phyloP scores from a whole-genome alignment of 1,139 yeast genomes.

The Blastobotrys ciferrii region DNA sequence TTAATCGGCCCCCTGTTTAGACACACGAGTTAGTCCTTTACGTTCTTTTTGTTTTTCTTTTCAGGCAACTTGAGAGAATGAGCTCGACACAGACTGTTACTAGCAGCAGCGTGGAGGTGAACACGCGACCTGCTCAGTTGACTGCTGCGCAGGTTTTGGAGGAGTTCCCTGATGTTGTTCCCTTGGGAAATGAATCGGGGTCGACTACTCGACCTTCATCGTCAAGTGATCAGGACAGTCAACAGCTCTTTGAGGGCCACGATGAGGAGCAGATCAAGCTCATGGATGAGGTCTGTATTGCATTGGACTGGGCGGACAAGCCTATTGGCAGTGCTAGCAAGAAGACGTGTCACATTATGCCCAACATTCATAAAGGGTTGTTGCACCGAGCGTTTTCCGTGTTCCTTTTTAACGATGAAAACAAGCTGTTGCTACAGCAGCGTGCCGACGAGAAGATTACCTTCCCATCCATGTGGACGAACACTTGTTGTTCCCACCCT shows the following conservation, averaged over 20 bases:
- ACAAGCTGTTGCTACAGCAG: slow-evolving; percentile 80
- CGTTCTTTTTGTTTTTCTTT: no score
- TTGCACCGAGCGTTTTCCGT: slow-evolving; percentile 96
- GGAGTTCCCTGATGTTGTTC: slow-evolving; percentile 22
- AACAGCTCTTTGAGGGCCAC: slow-evolving; percentile 66
- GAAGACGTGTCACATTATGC: slow-evolving; percentile 83
- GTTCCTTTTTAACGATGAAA: slow-evolving; percentile 76
- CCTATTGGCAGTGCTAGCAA: slow-evolving; percentile 95
- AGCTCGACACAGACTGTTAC: background rate
- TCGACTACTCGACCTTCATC: slow-evolving; percentile 18
- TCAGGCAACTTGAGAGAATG: no score
- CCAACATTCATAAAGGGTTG: slow-evolving; percentile 77
- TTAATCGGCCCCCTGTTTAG: no score
- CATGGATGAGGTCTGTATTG: slow-evolving; percentile 97
- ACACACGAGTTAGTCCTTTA: no score
- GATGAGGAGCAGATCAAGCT: slow-evolving; percentile 90
- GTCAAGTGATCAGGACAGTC: slow-evolving; percentile 20
- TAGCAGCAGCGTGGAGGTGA: background rate
- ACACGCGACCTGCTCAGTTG: slow-evolving; percentile 8
- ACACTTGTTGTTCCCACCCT: slow-evolving; percentile 98
- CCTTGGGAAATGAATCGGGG: slow-evolving; percentile 13
- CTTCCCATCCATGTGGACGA: slow-evolving; percentile 96
- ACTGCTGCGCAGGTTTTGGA: slow-evolving; percentile 17
- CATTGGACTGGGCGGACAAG: slow-evolving; percentile 77
- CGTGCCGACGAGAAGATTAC: slow-evolving; percentile 96